A percentile compares a stretch with the other conserved stretches of the same genome.
Conservation (phyloP, 352 stramenopile species). For the Pythium phragmiticola region DNA sequence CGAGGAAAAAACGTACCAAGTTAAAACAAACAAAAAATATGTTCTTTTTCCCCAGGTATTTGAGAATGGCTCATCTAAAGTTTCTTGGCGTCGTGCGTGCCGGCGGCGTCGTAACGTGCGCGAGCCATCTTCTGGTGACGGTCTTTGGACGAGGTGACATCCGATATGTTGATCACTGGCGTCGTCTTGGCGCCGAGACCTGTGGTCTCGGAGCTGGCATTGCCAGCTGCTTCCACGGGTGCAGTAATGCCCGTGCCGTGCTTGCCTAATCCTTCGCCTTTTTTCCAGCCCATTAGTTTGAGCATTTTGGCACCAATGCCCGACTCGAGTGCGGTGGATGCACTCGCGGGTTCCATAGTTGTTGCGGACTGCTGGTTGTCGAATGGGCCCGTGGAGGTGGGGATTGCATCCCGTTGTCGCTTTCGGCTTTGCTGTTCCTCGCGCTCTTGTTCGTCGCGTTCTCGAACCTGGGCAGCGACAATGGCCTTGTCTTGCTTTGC, state of each 20-base stretch:
- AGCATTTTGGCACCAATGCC: conserved; percentile 85
- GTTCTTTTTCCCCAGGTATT: neutral
- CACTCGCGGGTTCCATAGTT: conserved; percentile 15
- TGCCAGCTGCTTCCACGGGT: conserved; percentile 47
- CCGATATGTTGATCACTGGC: conserved; percentile 41
- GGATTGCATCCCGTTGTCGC: conserved; percentile 8
- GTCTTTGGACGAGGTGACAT: conserved; percentile 59
- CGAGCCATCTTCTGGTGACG: conserved; percentile 58
- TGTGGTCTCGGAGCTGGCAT: conserved; percentile 42
- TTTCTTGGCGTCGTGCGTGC: conserved; percentile 12
- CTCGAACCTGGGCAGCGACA: conserved; percentile 55
- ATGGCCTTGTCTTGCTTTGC: conserved; percentile 70
- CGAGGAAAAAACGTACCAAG: neutral
- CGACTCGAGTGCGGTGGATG: conserved; percentile 35
- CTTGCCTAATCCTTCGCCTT: conserved; percentile 78
- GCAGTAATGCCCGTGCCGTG: conserved; percentile 75
- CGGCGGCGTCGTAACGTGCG: conserved; percentile 52
- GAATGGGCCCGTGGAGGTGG: neutral
- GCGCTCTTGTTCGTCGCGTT: conserved; percentile 53
- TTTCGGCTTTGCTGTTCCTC: conserved; percentile 24
- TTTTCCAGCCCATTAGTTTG: conserved; percentile 89
- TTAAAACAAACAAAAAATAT: neutral
- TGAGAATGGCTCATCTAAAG: conserved; percentile 2
- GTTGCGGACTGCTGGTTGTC: neutral
- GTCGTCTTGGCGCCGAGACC: conserved; percentile 49